Percentiles rank a stretch among this genome's conserved stretches.
Conservation (phyloP, 2,329 filamentous ascomycete genomes). For the Botrytis paeoniae region DNA sequence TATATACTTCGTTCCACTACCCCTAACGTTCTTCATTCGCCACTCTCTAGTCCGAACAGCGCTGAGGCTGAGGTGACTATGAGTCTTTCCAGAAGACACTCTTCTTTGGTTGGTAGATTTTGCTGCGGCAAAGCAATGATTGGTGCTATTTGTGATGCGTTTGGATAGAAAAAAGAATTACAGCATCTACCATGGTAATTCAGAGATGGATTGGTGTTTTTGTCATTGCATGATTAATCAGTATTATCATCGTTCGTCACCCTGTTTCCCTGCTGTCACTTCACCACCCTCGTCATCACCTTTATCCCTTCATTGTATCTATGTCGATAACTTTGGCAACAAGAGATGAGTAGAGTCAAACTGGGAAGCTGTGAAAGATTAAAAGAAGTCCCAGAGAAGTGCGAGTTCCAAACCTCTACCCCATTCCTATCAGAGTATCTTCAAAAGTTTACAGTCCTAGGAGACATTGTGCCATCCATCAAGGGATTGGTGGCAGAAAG, state of each 20-base stretch:
- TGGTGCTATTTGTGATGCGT: background rate
- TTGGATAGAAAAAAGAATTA: fast-evolving
- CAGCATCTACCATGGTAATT: background rate
- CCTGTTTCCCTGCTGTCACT: background rate
- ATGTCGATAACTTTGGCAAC: background rate
- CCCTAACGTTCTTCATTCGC: background rate
- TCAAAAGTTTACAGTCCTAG: background rate
- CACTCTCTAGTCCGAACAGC: too few species aligned
- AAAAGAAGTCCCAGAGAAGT: background rate
- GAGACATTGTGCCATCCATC: too few species aligned
- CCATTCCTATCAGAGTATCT: background rate
- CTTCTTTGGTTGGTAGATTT: background rate
- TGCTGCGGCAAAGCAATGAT: background rate
- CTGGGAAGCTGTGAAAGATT: background rate
- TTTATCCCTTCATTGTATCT: background rate
- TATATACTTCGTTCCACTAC: background rate
- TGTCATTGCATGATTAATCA: background rate
- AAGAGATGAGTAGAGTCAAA: background rate
- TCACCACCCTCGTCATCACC: background rate
- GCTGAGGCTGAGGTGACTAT: background rate
- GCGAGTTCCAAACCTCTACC: background rate
- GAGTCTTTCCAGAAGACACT: background rate
- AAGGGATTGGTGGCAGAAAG: too few species aligned
- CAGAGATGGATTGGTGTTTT: background rate
- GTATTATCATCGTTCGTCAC: fast-evolving